These are phyloP conservation scores for Fermentozyma sake DNA, from an alignment of 1,139 yeast species.

Conservation along the genomic window DNA sequence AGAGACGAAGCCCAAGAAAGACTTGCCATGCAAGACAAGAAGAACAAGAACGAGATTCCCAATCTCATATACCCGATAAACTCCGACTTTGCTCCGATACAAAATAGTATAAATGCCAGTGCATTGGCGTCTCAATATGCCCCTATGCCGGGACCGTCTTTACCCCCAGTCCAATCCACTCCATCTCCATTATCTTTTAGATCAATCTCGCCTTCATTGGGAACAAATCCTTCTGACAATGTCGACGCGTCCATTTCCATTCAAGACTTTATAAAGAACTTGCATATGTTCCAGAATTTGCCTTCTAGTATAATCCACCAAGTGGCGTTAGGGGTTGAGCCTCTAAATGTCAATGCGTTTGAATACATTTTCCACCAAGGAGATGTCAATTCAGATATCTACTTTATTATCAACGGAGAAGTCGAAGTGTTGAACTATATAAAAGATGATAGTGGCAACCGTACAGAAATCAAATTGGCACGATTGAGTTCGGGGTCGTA, in stretches of 20 bases:
- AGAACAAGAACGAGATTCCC: constrained; percentile 28
- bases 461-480: constrained; percentile 44
- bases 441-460: constrained; percentile 9
- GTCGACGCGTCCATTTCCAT: constrained; percentile 53
- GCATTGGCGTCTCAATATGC: constrained; percentile 12
- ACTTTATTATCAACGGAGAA: constrained; percentile 62
- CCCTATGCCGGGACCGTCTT: constrained; percentile 14
- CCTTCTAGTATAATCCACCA: constrained; percentile 58
- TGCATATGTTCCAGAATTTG: constrained; percentile 55
- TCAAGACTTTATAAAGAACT: constrained; percentile 51
- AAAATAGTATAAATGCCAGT: constrained; percentile 12
- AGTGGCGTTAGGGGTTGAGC: constrained; percentile 60
- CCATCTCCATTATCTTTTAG: constrained; percentile 10
- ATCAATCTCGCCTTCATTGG: constrained; percentile 4
- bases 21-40: constrained; percentile 63
- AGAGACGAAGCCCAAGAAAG: constrained; percentile 79
- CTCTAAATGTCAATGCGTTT: constrained; percentile 48
- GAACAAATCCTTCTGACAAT: constrained; percentile 21
- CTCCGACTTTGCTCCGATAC: constrained; percentile 3
- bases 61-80: constrained; percentile 5
- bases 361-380: constrained; percentile 59
- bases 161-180: constrained; percentile 11
- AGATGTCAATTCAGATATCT: constrained; percentile 58
- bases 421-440: constrained; percentile 59
- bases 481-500: constrained; percentile 59